Conservation (phyloP, 2,329 filamentous ascomycete genomes). For the Fusarium brachygibbosum region DNA sequence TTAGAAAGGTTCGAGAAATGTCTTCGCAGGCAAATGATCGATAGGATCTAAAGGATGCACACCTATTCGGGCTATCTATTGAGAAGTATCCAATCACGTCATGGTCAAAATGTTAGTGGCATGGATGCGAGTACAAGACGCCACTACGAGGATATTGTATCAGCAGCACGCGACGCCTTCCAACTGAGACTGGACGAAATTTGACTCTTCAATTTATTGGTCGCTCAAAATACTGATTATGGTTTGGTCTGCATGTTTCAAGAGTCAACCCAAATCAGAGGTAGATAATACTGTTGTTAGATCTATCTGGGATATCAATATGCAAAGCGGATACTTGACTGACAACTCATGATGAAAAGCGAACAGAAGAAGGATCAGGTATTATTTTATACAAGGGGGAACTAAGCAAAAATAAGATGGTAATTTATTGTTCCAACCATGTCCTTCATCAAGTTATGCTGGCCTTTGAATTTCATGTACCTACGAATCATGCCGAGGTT, state of each 20-base stretch:
- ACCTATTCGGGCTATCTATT: constrained; percentile 7
- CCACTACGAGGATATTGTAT: constrained; percentile 26
- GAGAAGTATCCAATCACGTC: constrained; percentile 47
- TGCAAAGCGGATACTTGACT: background rate
- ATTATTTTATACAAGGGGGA: background rate
- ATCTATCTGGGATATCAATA: background rate
- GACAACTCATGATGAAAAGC: background rate
- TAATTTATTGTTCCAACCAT: background rate
- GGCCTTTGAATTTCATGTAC: background rate
- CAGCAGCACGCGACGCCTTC: background rate
- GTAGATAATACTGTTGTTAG: too few species aligned
- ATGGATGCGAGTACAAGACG: constrained; percentile 17
- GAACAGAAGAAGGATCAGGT: background rate
- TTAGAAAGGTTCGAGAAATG: constrained; percentile 2
- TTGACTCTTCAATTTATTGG: background rate
- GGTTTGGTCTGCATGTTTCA: background rate
- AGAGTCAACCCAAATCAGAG: too few species aligned
- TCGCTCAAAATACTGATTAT: background rate
- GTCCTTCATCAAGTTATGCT: background rate
- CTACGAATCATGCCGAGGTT: background rate
- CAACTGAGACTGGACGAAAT: background rate
- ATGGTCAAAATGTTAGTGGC: constrained; percentile 42
- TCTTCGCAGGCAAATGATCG: constrained; percentile 12
- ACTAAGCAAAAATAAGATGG: background rate
- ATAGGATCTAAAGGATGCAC: constrained; percentile 15